These are phyloP conservation scores for Sordariomycetes sp. DNA, from an alignment of 2,329 filamentous ascomycete species.

Conservation along the genomic window DNA sequence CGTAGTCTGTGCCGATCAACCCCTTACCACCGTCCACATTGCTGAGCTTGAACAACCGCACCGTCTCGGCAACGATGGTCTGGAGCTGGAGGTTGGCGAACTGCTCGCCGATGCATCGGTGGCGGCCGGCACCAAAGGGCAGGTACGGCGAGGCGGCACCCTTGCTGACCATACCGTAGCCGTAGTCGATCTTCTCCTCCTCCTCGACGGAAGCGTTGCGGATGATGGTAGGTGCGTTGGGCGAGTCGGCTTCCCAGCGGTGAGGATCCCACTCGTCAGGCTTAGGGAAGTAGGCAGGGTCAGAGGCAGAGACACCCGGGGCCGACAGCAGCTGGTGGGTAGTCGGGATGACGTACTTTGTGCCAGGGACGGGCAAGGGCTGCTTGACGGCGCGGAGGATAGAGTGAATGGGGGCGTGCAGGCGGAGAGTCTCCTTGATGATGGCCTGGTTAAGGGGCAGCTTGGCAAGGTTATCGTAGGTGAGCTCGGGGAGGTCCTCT, in stretches of 20 bases:
- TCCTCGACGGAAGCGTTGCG: slow-evolving; percentile 30
- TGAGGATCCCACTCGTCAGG: slow-evolving; percentile 81
- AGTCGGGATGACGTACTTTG: slow-evolving; percentile 73
- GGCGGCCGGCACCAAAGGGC: slow-evolving; percentile 85
- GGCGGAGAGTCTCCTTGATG: slow-evolving; percentile 83
- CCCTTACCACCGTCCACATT: slow-evolving; percentile 63
- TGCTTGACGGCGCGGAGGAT: slow-evolving; percentile 89
- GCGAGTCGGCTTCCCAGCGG: slow-evolving; percentile 68
- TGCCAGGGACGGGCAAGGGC: slow-evolving; percentile 75
- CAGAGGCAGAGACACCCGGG: slow-evolving; percentile 69
- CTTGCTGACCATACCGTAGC: slow-evolving; percentile 88
- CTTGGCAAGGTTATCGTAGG: slow-evolving; percentile 68
- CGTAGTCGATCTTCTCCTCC: slow-evolving; percentile 79
- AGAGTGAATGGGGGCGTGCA: slow-evolving; percentile 90
- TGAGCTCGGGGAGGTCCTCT: slow-evolving; percentile 62
- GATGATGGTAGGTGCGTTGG: slow-evolving; percentile 38
- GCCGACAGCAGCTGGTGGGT: slow-evolving; percentile 76
- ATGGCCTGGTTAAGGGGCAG: slow-evolving; percentile 76
- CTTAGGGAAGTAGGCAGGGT: slow-evolving; percentile 70
- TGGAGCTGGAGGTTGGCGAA: slow-evolving; percentile 91
- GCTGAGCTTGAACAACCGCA: slow-evolving; percentile 71
- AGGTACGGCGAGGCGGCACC: slow-evolving; percentile 84
- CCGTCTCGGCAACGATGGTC: slow-evolving; percentile 69
- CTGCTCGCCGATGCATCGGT: slow-evolving; percentile 93
- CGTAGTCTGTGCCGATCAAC: slow-evolving; percentile 60